phyloP scores from a whole-genome alignment of 768 basidiomycete species.

The Podaxis sp. region DNA sequence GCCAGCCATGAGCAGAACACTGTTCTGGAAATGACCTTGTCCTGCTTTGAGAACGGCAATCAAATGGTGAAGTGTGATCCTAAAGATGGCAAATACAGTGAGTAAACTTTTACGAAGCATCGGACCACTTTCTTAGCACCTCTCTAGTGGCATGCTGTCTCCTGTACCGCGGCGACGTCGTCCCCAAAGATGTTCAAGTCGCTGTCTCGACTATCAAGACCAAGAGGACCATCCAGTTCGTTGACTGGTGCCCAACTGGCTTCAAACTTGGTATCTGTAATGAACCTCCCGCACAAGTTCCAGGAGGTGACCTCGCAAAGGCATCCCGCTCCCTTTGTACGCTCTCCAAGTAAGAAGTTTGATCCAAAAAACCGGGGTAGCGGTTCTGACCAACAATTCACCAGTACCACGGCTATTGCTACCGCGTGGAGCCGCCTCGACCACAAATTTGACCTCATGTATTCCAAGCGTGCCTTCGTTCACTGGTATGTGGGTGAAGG shows the following conservation, averaged over 20 bases:
- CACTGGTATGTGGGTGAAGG: conserved; percentile 98
- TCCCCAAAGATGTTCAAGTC: conserved; percentile 91
- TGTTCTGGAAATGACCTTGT: conserved; percentile 96
- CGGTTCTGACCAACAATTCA: neutral
- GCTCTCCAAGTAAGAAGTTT: conserved; percentile 60
- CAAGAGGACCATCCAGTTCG: conserved; percentile 96
- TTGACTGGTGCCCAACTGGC: conserved; percentile 97
- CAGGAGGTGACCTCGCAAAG: conserved; percentile 94
- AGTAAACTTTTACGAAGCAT: conserved; percentile 22
- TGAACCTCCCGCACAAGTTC: conserved; percentile 88
- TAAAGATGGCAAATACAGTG: conserved; percentile 97
- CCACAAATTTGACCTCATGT: conserved; percentile 97
- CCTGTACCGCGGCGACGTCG: conserved; percentile 94
- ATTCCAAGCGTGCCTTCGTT: conserved; percentile 90
- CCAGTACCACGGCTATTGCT: conserved; percentile 81
- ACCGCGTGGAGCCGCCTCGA: conserved; percentile 90
- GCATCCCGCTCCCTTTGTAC: conserved; percentile 92
- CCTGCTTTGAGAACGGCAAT: conserved; percentile 94
- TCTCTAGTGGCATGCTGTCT: conserved; percentile 81
- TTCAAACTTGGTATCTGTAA: conserved; percentile 99
- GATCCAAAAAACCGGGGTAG: neutral
- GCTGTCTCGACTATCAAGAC: conserved; percentile 95
- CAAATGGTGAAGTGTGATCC: conserved; percentile 97
- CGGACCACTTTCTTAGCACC: conserved; percentile 9
- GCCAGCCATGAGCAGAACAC: conserved; percentile 96